Conservation (phyloP, 345 rosid species). For the Trapa bicornis region DNA sequence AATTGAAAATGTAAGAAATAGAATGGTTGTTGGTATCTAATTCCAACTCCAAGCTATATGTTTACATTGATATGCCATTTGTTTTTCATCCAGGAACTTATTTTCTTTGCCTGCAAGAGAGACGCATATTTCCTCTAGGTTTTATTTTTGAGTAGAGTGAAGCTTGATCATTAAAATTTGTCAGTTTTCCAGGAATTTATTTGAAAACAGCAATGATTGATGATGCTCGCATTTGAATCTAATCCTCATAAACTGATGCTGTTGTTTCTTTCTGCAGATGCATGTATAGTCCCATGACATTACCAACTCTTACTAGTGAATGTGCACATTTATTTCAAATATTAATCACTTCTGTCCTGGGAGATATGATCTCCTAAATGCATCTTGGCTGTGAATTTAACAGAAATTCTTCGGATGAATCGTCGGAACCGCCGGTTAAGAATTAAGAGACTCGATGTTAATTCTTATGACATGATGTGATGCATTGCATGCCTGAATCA, state of each 20-base stretch:
- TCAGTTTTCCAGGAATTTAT: background rate
- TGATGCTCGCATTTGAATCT: background rate
- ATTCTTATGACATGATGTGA: background rate
- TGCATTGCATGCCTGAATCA: background rate
- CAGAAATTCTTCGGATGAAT: background rate
- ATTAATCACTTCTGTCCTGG: background rate
- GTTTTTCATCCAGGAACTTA: background rate
- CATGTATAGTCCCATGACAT: background rate
- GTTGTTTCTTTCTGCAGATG: background rate
- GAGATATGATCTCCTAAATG: background rate
- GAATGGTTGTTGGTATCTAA: background rate
- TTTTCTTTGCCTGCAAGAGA: background rate
- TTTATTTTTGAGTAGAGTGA: background rate
- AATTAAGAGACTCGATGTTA: background rate
- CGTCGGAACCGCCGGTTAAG: background rate
- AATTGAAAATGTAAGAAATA: background rate
- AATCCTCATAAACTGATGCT: background rate
- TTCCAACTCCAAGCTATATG: background rate
- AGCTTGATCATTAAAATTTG: background rate
- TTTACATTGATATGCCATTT: background rate
- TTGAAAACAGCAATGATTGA: too few relatives aligned
- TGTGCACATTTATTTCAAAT: background rate
- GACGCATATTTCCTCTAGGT: too few relatives aligned
- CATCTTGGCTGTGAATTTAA: background rate
- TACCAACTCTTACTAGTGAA: background rate